Evolutionary conservation across 257 asterid genomes (phyloP), one percentile per base, ranked within the genome.

Genomic region (Solanum bukasovii): DNA sequence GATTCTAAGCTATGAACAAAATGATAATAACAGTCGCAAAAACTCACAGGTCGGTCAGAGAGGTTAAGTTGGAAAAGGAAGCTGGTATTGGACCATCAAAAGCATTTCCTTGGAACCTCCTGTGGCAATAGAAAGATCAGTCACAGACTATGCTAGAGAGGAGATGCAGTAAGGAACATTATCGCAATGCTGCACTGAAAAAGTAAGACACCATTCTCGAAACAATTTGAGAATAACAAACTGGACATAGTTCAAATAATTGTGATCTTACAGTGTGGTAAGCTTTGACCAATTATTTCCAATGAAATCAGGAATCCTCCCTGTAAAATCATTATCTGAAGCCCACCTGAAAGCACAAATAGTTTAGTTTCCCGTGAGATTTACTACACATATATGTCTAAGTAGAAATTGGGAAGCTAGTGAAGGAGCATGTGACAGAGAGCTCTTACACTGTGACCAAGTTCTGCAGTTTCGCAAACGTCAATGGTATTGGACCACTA

Each of bases 61-160:
- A 37, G 78, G 93, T 91, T 91, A 96, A 92, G 86, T 91, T 92
- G 90, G 98, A 91, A 89, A 95, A 92, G 7, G 96, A 90, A 37
- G 89, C 74, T 61, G 98, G 98, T 86, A 96, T 93, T 84, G 94
- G 87, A 68, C 98, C 98, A 73, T 92, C 91, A 88, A 96, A 92
- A 78, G 96, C 91, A 90, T 95, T 96, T 71, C 98, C 98, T 86
- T 95, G 95, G 40, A 96, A 88, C 92, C 95, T 92, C 93, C 99
- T 96, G 92, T 73, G 88, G 70, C 83, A 9, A 46, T 38, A 67
- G 83, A 35, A 46, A 20, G 38, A 85, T 63, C 42, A 40, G 52
- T 79, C 67, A 91, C 63, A 87, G 49, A 35, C 18, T 14, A 87
- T 73, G 72, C 37, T 84, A 78, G 38, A 82, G 61, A 82, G 33